Evolutionary conservation across 2,329 filamentous ascomycete genomes (phyloP).

Genomic region (Lecanosticta acicola): DNA sequence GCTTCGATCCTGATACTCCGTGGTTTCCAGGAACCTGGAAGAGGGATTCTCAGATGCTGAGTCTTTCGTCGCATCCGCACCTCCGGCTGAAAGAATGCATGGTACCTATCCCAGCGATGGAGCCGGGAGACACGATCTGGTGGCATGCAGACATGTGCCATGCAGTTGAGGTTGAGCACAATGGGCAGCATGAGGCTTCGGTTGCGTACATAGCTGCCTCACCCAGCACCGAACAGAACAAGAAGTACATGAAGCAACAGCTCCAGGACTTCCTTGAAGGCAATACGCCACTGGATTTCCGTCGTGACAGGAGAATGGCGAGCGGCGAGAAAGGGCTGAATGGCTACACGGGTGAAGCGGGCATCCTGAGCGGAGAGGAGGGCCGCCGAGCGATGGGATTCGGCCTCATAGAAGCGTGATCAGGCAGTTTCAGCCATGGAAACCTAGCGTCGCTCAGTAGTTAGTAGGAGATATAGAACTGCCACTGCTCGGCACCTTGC

Average conservation of each 20-base stretch:
- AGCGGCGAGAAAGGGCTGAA: constrained; percentile 3
- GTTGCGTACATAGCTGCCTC: constrained; percentile 11
- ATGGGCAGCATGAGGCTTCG: constrained; percentile 7
- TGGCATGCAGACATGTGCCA: constrained; percentile 12
- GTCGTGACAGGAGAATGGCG: constrained; percentile 1
- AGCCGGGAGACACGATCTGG: constrained; percentile 10
- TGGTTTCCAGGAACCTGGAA: constrained; percentile 12
- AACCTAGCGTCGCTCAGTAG: too few species aligned
- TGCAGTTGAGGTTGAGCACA: constrained; percentile 11
- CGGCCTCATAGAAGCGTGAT: not conserved
- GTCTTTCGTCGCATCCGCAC: constrained; percentile 9
- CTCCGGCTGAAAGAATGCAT: constrained; percentile 12
- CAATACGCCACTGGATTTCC: constrained; percentile 5
- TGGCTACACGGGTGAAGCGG: constrained; percentile 7
- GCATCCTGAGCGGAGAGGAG: constrained; percentile 5
- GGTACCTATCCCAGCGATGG: constrained; percentile 9
- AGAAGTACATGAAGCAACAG: constrained; percentile 14
- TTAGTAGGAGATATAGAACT: too few species aligned
- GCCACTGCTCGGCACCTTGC: too few species aligned
- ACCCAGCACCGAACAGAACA: constrained; percentile 11
- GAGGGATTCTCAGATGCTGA: constrained; percentile 8
- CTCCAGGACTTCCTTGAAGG: constrained; percentile 4
- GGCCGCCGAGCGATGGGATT: constrained; percentile 7
- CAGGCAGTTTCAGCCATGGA: too few species aligned
- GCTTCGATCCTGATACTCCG: constrained; percentile 9